Base-by-base conservation (phyloP, 1,284 basidiomycete species). In the Sanguinoderma infundibulare region DNA sequence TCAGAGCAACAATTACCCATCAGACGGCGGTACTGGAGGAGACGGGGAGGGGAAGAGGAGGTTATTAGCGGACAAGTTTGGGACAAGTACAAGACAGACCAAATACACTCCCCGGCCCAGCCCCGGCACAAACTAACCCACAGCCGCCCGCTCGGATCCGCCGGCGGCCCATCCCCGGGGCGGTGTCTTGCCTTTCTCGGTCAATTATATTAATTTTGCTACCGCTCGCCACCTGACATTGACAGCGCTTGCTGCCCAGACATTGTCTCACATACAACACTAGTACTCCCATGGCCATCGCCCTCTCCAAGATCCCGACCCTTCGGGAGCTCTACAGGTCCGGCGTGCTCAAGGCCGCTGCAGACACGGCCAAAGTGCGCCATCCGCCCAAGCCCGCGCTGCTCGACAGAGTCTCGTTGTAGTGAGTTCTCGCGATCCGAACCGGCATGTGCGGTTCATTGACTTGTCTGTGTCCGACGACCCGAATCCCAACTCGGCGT, bases 401-500 rank as follows among this genome's bases (percentile, higher is more conserved):
- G 32, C 76, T 90, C 63, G 80, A 84, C 52, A 79, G 81, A 51
- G 77, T 91, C 30, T 89, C 87, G 17, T 76, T 91, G 26, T 82
- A 80, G 89, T 91, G 67, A 77, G 87, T 79, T 47, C 35, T 26
- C 12, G 30, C 4, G 28, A 57, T 26, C 34, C 38, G 54, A 52
- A 60, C 36, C 60, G 50, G 55, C 55, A 49, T 54, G 26, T 30
- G 50, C 51, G 51, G 55, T 36, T 61, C 50, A 53, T 53, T 44
- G 44, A 53, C 50, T 47, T 30, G 49, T 40, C 47, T 55, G 40
- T 30, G 49, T 40, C 47, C 57, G 40, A 26, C 44, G 24, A 47
- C 35, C 12, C 52, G 30, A 55, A 59, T 64, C 42, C 59, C 49
- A 57, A 50, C 49, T 55, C 49, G n/a, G n/a, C 24, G 53, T 59